Conservation (phyloP, 108 stramenopile species). For the Skeletonema tropicum region DNA sequence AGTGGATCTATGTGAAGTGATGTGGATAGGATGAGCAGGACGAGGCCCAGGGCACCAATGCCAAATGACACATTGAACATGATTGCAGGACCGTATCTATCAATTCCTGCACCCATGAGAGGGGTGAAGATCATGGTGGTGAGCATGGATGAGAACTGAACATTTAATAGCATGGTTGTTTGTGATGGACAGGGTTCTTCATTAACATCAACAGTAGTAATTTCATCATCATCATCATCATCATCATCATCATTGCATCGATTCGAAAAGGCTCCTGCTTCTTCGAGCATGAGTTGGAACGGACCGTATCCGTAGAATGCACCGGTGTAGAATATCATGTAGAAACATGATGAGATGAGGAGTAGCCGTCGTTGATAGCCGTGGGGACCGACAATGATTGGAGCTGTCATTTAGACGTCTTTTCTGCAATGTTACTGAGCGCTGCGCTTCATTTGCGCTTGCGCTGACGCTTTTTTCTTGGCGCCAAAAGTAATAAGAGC, state of each 20-base stretch:
- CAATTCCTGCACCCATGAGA: conserved; percentile 22
- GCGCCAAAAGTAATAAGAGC: no score
- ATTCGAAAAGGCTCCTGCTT: conserved; percentile 31
- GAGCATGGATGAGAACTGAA: conserved; percentile 26
- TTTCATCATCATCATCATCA: no score
- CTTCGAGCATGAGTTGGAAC: conserved; percentile 54
- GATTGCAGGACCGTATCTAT: conserved; percentile 25
- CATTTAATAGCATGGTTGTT: conserved; percentile 36
- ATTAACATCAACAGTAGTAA: no score
- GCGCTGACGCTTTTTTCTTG: no score
- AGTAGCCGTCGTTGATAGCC: neutral
- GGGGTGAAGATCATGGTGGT: conserved; percentile 26
- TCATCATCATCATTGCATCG: conserved; percentile 20
- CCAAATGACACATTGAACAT: conserved; percentile 9
- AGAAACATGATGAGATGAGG: conserved; percentile 13
- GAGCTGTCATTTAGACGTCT: neutral
- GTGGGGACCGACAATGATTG: neutral
- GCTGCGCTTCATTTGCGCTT: no score
- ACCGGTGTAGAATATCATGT: conserved; percentile 39
- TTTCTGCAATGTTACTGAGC: no score
- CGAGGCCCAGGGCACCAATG: conserved; percentile 2
- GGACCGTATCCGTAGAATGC: conserved; percentile 59
- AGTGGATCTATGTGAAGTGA: conserved; percentile 11
- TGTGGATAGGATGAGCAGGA: conserved; percentile 13
- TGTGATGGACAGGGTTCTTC: conserved; percentile 50